Evolutionary conservation across 805 yeast genomes (phyloP).

Genomic region (Alloascoidea hylecoeti): DNA sequence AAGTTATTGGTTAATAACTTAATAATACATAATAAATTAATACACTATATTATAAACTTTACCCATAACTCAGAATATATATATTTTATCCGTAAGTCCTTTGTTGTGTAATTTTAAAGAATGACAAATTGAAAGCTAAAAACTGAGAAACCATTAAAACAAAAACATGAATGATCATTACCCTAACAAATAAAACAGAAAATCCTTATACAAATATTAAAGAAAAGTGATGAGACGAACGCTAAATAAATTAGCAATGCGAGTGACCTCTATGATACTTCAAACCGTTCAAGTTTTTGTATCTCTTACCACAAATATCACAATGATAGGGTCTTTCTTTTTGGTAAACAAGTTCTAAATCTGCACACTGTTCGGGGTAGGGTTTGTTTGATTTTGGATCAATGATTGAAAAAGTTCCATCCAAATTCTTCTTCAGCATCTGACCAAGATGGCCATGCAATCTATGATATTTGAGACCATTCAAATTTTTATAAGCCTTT

Average conservation of each 20-base stretch:
- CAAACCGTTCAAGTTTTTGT: constrained; percentile 72
- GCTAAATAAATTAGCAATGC: neutral
- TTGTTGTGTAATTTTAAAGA: no score
- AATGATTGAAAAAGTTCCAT: constrained; percentile 75
- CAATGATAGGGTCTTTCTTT: constrained; percentile 83
- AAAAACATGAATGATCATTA: no score
- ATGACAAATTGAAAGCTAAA: no score
- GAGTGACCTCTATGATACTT: constrained; percentile 82
- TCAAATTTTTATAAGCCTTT: constrained; percentile 75
- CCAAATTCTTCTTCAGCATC: constrained; percentile 61
- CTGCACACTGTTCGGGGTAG: constrained; percentile 83
- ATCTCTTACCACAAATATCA: constrained; percentile 79
- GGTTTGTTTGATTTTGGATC: constrained; percentile 78
- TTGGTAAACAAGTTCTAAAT: constrained; percentile 55
- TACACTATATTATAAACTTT: no score
- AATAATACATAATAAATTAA: no score
- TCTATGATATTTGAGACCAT: constrained; percentile 73
- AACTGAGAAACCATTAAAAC: no score
- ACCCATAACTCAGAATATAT: no score
- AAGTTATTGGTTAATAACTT: no score
- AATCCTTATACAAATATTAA: neutral
- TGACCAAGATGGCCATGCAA: constrained; percentile 82
- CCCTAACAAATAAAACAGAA: no score
- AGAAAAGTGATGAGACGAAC: neutral
- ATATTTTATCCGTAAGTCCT: no score